A percentile compares a stretch with the other conserved stretches of the same genome.
Conservation (phyloP, 1,284 basidiomycete species). For the Austroboletus olivaceoglutinosus region DNA sequence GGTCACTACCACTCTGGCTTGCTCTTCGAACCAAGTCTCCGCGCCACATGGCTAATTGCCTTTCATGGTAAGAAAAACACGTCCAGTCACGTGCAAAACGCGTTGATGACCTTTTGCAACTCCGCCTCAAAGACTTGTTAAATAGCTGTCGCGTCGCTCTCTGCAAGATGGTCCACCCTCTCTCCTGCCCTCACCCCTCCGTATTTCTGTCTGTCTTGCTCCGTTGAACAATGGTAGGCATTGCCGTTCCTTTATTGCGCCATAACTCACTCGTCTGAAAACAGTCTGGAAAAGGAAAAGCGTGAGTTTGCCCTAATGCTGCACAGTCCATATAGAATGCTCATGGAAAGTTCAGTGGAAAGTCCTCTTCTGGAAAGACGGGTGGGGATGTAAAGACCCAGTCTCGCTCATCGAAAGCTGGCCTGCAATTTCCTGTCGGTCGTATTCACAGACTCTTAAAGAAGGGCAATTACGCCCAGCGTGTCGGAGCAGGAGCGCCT, state of each 20-base stretch:
- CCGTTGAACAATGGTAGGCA: conserved; percentile 25
- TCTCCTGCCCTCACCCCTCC: conserved; percentile 9
- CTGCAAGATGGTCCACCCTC: conserved; percentile 1
- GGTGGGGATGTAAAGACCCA: conserved; percentile 56
- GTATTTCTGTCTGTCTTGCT: not conserved
- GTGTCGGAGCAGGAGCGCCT: conserved; percentile 78
- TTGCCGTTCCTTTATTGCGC: not conserved
- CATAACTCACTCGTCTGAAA: conserved; percentile 3
- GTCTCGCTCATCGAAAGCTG: conserved; percentile 77
- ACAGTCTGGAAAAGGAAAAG: conserved; percentile 57
- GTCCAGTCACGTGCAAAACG: conserved; percentile 35
- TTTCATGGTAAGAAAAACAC: conserved; percentile 23
- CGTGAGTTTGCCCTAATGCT: conserved; percentile 33
- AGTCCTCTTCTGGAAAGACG: conserved; percentile 57
- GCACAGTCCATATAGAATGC: not conserved
- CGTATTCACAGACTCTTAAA: conserved; percentile 89
- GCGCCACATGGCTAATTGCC: conserved; percentile 14
- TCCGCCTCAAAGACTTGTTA: conserved; percentile 32
- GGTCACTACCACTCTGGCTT: conserved; percentile 1
- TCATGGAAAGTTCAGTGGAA: conserved; percentile 41
- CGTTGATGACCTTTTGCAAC: conserved; percentile 33
- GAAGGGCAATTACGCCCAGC: conserved; percentile 82
- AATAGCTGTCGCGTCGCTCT: conserved; percentile 30
- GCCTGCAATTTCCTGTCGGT: conserved; percentile 82
- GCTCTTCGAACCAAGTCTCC: conserved; percentile 15